Evolutionary conservation across 106 monocot genomes (phyloP).

Genomic region (Gastrodia elata): DNA sequence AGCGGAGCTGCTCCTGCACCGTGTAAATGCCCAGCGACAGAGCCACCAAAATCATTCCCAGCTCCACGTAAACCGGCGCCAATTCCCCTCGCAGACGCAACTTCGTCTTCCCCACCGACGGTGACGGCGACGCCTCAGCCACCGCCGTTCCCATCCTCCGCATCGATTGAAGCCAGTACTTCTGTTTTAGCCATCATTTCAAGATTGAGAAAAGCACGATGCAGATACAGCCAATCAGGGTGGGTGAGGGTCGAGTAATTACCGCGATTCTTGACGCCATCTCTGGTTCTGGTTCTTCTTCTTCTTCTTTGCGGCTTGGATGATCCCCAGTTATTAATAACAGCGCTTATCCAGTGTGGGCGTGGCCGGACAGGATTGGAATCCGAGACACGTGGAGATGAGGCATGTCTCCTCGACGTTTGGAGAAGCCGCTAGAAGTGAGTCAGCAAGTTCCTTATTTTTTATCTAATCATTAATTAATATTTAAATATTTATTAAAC

Average conservation of each 20-base stretch:
- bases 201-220: not conserved
- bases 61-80: slow-evolving; percentile 7
- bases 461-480: too few relatives aligned
- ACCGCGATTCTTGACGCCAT: not conserved
- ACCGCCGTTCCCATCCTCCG: not conserved
- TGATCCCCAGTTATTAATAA: too few relatives aligned
- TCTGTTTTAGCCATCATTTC: not conserved
- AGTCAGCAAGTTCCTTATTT: too few relatives aligned
- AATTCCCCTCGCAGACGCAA: not conserved
- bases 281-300: too few relatives aligned
- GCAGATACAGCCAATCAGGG: not conserved
- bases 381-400: not conserved
- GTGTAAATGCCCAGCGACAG: slow-evolving; percentile 8
- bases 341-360: too few relatives aligned
- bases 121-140: too few relatives aligned
- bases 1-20: slow-evolving; percentile 14
- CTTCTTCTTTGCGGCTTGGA: too few relatives aligned
- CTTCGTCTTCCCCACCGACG: not conserved
- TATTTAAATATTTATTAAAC: too few relatives aligned
- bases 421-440: too few relatives aligned
- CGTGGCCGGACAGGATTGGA: not conserved
- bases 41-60: slow-evolving; percentile 15
- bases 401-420: not conserved
- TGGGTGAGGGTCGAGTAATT: not conserved
- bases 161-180: not conserved